These are phyloP conservation scores for Saraca asoca DNA, from an alignment of 331 rosid species.

Conservation along the genomic window DNA sequence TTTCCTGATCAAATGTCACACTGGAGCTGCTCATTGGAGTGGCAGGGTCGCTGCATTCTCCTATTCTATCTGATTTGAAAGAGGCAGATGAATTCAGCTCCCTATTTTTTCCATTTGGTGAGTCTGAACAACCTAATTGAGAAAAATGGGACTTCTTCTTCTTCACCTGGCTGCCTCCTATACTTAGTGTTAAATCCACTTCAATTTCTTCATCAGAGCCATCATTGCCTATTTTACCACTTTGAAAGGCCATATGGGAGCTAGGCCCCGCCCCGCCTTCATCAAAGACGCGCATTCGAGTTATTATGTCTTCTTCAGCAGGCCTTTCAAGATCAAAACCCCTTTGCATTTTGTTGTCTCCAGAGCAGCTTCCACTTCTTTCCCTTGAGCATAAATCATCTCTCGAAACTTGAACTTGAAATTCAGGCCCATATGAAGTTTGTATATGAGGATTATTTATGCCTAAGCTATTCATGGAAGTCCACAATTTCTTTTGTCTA, in stretches of 20 bases:
- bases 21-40: constrained; percentile 79
- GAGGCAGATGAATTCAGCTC: constrained; percentile 60
- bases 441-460: constrained; percentile 41
- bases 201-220: constrained; percentile 60
- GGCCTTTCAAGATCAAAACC: constrained; percentile 81
- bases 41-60: constrained; percentile 69
- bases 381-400: constrained; percentile 61
- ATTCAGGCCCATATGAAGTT: constrained; percentile 33
- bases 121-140: constrained; percentile 32
- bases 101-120: constrained; percentile 40
- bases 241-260: constrained; percentile 36
- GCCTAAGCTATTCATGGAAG: constrained; percentile 40
- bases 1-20: constrained; percentile 70
- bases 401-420: constrained; percentile 40
- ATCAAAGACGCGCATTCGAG: constrained; percentile 40
- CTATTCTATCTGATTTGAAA: constrained; percentile 73
- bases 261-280: constrained; percentile 62
- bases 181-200: constrained; percentile 84
- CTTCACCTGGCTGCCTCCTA: constrained; percentile 60
- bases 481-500: constrained; percentile 45
- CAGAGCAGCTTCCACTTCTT: constrained; percentile 78
- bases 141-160: constrained; percentile 38
- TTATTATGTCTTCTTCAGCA: constrained; percentile 52
- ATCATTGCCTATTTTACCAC: constrained; percentile 42
- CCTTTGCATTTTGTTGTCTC: constrained; percentile 56